A percentile compares a stretch with the other conserved stretches of the same genome.
Conservation (phyloP, 2,329 filamentous ascomycete genomes). For the Colletotrichum melonis region DNA sequence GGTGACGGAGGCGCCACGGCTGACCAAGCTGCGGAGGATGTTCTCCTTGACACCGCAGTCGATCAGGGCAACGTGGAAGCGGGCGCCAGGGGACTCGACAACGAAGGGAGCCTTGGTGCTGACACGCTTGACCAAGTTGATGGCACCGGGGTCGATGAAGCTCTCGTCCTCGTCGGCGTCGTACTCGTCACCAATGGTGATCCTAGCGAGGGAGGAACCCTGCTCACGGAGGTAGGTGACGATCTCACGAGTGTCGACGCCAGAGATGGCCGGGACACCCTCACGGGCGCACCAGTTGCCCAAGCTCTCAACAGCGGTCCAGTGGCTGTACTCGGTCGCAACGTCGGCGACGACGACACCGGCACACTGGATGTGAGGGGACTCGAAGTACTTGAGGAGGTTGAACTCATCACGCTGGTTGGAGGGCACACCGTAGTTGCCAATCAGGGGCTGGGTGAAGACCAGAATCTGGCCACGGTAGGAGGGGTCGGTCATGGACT, state of each 20-base stretch:
- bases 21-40: conserved; percentile 93
- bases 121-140: conserved; percentile 95
- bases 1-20: conserved; percentile 90
- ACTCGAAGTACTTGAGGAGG: conserved; percentile 97
- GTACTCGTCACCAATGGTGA: conserved; percentile 96
- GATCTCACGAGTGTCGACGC: conserved; percentile 96
- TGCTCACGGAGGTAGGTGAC: conserved; percentile 96
- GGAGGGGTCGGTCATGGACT: conserved; percentile 90
- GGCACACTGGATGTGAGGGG: conserved; percentile 94
- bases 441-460: conserved; percentile 97
- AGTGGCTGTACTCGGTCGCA: conserved; percentile 94
- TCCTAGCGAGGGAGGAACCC: conserved; percentile 93
- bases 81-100: conserved; percentile 84
- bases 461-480: conserved; percentile 96
- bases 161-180: conserved; percentile 98
- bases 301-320: conserved; percentile 96
- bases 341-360: conserved; percentile 97
- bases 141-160: conserved; percentile 93
- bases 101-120: conserved; percentile 99
- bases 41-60: conserved; percentile 99
- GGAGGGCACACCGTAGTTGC: conserved; percentile 97
- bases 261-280: conserved; percentile 94
- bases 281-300: conserved; percentile 95
- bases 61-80: conserved; percentile 91
- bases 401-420: conserved; percentile 86